A percentile compares a stretch with the other conserved stretches of the same genome.
Conservation (phyloP, 1,139 yeast species). For the Pichia sp. region DNA sequence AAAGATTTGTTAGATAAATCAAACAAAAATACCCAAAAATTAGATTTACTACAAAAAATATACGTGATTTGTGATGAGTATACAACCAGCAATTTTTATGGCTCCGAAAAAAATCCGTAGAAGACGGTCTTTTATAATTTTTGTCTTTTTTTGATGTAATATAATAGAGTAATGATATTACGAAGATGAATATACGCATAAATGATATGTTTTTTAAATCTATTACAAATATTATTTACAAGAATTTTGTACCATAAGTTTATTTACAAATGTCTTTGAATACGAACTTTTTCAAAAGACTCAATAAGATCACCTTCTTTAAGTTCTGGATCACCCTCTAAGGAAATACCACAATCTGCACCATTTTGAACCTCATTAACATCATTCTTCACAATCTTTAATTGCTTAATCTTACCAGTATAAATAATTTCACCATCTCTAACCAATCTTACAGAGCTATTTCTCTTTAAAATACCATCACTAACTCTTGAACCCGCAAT, state of each 20-base stretch:
- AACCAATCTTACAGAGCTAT: conserved; percentile 56
- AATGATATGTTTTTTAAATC: neutral
- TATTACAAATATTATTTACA: conserved; percentile 6
- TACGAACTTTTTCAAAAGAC: conserved; percentile 62
- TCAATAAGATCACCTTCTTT: conserved; percentile 67
- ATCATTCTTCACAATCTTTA: conserved; percentile 81
- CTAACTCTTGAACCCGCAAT: conserved; percentile 89
- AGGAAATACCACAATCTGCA: conserved; percentile 81
- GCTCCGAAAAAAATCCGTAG: conserved; percentile 10
- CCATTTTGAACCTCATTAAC: conserved; percentile 76
- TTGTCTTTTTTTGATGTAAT: conserved; percentile 3
- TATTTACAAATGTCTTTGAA: conserved; percentile 58
- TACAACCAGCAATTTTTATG: conserved; percentile 10
- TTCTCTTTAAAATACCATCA: conserved; percentile 60
- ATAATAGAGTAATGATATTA: neutral
- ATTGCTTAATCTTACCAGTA: conserved; percentile 64
- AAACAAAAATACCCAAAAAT: neutral
- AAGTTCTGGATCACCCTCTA: conserved; percentile 58
- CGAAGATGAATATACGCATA: neutral
- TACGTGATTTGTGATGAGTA: neutral
- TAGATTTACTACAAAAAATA: neutral
- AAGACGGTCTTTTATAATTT: conserved; percentile 4
- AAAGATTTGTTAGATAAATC: neutral
- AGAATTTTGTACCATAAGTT: conserved; percentile 14
- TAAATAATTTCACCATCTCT: conserved; percentile 49